These are phyloP conservation scores for barley (Hordeum vulgare) DNA, from an alignment of 176 grass and related monocot genomes.

Conservation along the genomic window MorexV3_pseudomolecules_assembly NC_058523.1:376312003-376312502, in stretches of 20 bases:
- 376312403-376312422: not conserved
- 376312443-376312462: not conserved
- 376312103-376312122: no score
- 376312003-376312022: no score
- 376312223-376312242: conserved; percentile 28
- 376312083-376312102: no score
- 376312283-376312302: not conserved
- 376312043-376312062: no score
- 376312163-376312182: not conserved
- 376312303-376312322: not conserved
- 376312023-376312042: no score
- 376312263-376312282: not conserved
- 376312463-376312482: not conserved
- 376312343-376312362: not conserved
- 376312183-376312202: not conserved
- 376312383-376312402: not conserved
- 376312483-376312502: not conserved
- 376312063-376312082: no score
- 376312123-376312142: no score
- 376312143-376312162: no score
- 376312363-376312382: not conserved
- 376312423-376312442: not conserved
- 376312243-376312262: not conserved
- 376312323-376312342: not conserved
- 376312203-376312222: not conserved